Percentiles rank a stretch among this genome's conserved stretches.
Conservation (phyloP, 192 early-diverging fungal genomes). For the Paraglomus occultum region DNA sequence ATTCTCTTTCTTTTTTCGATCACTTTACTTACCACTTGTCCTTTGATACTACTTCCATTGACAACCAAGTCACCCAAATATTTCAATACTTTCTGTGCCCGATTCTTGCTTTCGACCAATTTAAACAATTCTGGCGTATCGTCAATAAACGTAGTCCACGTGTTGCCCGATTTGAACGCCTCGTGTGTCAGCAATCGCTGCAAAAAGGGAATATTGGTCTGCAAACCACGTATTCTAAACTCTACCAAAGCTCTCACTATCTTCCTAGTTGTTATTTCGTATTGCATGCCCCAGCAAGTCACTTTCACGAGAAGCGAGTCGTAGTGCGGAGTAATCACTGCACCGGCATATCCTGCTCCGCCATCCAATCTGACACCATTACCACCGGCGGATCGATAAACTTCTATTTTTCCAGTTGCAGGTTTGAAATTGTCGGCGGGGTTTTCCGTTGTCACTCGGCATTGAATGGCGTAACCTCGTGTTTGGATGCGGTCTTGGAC, state of each 20-base stretch:
- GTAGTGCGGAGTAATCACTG: constrained; percentile 93
- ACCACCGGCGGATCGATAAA: constrained; percentile 89
- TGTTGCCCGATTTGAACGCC: constrained; percentile 75
- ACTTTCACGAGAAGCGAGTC: constrained; percentile 94
- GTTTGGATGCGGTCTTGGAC: constrained; percentile 76
- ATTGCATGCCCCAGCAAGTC: constrained; percentile 83
- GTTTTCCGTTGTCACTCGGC: constrained; percentile 96
- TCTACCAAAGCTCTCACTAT: constrained; percentile 85
- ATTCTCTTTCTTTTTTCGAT: too few species aligned
- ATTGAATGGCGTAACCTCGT: constrained; percentile 92
- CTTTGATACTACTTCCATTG: constrained; percentile 90
- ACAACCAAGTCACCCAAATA: constrained; percentile 91
- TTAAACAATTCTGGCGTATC: constrained; percentile 92
- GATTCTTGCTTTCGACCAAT: constrained; percentile 73
- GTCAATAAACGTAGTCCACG: constrained; percentile 99
- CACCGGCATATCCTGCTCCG: constrained; percentile 86
- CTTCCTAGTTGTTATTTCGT: constrained; percentile 88
- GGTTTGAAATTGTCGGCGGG: constrained; percentile 92
- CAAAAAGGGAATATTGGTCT: constrained; percentile 95
- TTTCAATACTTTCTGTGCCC: constrained; percentile 81
- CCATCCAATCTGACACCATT: constrained; percentile 85
- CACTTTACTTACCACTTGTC: constrained; percentile 62
- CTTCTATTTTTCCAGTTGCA: constrained; percentile 93
- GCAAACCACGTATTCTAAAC: constrained; percentile 95
- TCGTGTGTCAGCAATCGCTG: constrained; percentile 82